Evolutionary conservation across 306 rosid species (phyloP).

Genomic region (Cotoneaster glaucophyllus): DNA sequence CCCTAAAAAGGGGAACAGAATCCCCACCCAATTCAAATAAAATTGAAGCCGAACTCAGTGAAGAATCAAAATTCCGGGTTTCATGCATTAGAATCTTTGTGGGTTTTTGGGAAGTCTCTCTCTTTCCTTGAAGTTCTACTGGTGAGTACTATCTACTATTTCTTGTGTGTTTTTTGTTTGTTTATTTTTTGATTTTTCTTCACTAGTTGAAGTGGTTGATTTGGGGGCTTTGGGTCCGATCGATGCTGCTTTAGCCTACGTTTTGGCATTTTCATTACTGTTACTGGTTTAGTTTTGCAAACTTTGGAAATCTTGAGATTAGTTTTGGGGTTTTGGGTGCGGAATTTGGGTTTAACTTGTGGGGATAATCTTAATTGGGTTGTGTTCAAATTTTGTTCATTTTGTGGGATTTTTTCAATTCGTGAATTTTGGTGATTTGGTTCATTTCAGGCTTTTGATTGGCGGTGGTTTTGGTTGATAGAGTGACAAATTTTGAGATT

Average conservation of each 20-base stretch:
- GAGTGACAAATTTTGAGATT: conserved; percentile 17
- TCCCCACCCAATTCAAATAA: neutral
- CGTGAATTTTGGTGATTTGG: conserved; percentile 22
- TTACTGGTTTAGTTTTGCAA: conserved; percentile 7
- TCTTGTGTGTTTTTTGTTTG: neutral
- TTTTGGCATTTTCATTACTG: conserved; percentile 11
- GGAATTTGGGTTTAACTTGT: conserved; percentile 2
- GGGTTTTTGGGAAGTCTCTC: neutral
- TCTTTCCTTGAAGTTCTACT: neutral
- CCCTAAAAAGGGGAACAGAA: conserved; percentile 33
- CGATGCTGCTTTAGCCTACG: conserved; percentile 21
- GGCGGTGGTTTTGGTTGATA: conserved; percentile 11
- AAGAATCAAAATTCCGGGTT: conserved; percentile 12
- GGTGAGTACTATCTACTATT: conserved; percentile 27
- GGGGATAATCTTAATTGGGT: conserved; percentile 7
- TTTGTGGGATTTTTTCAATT: conserved; percentile 13
- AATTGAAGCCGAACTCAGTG: conserved; percentile 6
- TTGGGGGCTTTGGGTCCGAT: conserved; percentile 37
- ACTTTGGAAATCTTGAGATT: conserved; percentile 11
- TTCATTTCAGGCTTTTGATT: conserved; percentile 20
- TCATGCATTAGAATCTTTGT: neutral
- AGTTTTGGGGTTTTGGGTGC: conserved; percentile 19
- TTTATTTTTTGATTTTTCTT: conserved; percentile 1
- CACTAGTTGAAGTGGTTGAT: conserved; percentile 38
- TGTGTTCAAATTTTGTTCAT: conserved; percentile 9